phyloP scores from a whole-genome alignment of 1,139 yeast genomes.

The Saccharomyces hybrid region DNA sequence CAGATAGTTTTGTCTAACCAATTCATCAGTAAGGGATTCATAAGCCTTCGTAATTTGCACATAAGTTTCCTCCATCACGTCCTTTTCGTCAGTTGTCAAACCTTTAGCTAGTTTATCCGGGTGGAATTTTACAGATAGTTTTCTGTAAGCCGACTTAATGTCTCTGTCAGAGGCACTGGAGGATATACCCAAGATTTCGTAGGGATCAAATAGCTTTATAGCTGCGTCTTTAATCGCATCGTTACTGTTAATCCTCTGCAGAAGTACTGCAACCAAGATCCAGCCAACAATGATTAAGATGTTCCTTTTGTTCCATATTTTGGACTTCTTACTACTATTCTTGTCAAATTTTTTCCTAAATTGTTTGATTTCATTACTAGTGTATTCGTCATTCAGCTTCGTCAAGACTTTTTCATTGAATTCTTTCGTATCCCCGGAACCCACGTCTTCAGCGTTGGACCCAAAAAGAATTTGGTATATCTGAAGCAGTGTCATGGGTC shows the following conservation, averaged over 20 bases:
- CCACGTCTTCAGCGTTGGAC: slow-evolving; percentile 7
- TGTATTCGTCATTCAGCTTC: slow-evolving; percentile 25
- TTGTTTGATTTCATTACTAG: slow-evolving; percentile 36
- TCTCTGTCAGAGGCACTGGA: slow-evolving; percentile 66
- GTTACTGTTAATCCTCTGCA: slow-evolving; percentile 40
- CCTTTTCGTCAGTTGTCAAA: slow-evolving; percentile 48
- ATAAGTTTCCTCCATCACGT: slow-evolving; percentile 62
- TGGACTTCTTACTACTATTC: slow-evolving; percentile 28
- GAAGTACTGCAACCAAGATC: slow-evolving; percentile 47
- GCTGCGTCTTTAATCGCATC: slow-evolving; percentile 1
- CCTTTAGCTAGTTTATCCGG: slow-evolving; percentile 84
- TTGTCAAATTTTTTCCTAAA: slow-evolving; percentile 35
- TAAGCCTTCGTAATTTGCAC: slow-evolving; percentile 87
- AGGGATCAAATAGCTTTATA: slow-evolving; percentile 63
- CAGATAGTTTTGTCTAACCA: slow-evolving; percentile 69
- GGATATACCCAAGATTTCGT: slow-evolving; percentile 70
- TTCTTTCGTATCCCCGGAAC: slow-evolving; percentile 12
- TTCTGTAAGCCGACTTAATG: slow-evolving; percentile 75
- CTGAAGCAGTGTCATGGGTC: slow-evolving; percentile 60
- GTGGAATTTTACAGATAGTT: slow-evolving; percentile 78
- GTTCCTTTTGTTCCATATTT: slow-evolving; percentile 41
- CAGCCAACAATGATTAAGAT: slow-evolving; percentile 56
- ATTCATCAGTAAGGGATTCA: slow-evolving; percentile 88
- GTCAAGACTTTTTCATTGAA: slow-evolving; percentile 8
- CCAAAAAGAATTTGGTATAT: slow-evolving; percentile 22